A percentile compares a stretch with the other conserved stretches of the same genome.
Evolutionary conservation across 306 rosid species (phyloP).

Genomic region (Sindora glabra): DNA sequence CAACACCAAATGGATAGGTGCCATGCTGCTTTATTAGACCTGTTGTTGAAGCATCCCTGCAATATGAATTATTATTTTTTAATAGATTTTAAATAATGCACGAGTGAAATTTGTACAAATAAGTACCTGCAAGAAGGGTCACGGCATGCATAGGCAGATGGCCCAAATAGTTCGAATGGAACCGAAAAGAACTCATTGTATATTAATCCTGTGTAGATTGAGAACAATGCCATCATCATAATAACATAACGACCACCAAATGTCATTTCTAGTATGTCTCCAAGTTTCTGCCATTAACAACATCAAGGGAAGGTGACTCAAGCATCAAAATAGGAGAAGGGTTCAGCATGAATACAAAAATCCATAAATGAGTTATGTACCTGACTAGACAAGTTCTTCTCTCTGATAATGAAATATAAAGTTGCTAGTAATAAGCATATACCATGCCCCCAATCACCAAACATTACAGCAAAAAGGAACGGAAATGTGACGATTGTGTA

Average conservation of each 20-base stretch:
- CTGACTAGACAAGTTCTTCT: conserved; percentile 53
- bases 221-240: conserved; percentile 75
- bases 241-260: conserved; percentile 75
- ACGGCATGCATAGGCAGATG: conserved; percentile 66
- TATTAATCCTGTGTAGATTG: conserved; percentile 78
- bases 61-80: conserved; percentile 4
- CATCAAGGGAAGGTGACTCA: conserved; percentile 22
- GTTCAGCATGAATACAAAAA: background rate
- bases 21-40: conserved; percentile 72
- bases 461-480: conserved; percentile 87
- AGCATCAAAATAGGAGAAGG: conserved; percentile 6
- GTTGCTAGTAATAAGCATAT: conserved; percentile 69
- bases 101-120: background rate
- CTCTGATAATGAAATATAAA: conserved; percentile 57
- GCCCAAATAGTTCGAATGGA: conserved; percentile 69
- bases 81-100: background rate
- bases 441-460: conserved; percentile 91
- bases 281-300: conserved; percentile 64
- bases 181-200: conserved; percentile 78
- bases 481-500: conserved; percentile 67
- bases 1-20: conserved; percentile 93
- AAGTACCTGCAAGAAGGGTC: conserved; percentile 65
- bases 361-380: conserved; percentile 25
- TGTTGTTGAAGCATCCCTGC: conserved; percentile 55
- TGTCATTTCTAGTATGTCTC: conserved; percentile 76